Conservation (phyloP, 306 rosid species). For the Senna tora region DNA sequence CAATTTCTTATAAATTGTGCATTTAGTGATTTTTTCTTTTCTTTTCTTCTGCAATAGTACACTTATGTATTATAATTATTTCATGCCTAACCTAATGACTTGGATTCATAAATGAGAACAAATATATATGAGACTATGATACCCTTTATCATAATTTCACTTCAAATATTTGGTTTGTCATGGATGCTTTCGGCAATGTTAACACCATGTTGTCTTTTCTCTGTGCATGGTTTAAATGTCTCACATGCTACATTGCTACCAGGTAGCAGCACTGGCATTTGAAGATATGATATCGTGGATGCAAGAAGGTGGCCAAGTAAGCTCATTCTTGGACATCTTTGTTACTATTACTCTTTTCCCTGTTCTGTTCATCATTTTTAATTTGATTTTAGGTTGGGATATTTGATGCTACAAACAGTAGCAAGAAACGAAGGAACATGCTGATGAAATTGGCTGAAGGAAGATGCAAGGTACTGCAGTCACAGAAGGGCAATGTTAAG, state of each 20-base stretch:
- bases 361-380: slow-evolving; percentile 29
- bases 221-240: slow-evolving; percentile 82
- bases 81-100: not conserved
- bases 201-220: slow-evolving; percentile 63
- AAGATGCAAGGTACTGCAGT: slow-evolving; percentile 84
- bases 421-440: slow-evolving; percentile 81
- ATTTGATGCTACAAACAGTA: slow-evolving; percentile 98
- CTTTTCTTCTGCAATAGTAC: slow-evolving; percentile 12
- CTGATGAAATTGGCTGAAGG: slow-evolving; percentile 98
- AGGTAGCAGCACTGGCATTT: slow-evolving; percentile 99
- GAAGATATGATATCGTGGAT: slow-evolving; percentile 99
- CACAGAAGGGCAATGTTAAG: slow-evolving; percentile 32
- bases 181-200: slow-evolving; percentile 48
- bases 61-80: not conserved
- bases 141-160: slow-evolving; percentile 18
- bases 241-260: slow-evolving; percentile 69
- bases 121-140: slow-evolving; percentile 12
- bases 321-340: slow-evolving; percentile 40
- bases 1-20: not conserved
- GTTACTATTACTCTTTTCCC: slow-evolving; percentile 32
- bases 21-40: slow-evolving; percentile 11
- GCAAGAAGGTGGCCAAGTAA: slow-evolving; percentile 99
- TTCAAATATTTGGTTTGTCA: slow-evolving; percentile 35
- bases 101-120: not conserved
- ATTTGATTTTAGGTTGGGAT: slow-evolving; percentile 79